Percentiles rank a stretch among this genome's conserved stretches.
Conservation (phyloP, 2,329 filamentous ascomycete species). For the Phialophora chinensis region DNA sequence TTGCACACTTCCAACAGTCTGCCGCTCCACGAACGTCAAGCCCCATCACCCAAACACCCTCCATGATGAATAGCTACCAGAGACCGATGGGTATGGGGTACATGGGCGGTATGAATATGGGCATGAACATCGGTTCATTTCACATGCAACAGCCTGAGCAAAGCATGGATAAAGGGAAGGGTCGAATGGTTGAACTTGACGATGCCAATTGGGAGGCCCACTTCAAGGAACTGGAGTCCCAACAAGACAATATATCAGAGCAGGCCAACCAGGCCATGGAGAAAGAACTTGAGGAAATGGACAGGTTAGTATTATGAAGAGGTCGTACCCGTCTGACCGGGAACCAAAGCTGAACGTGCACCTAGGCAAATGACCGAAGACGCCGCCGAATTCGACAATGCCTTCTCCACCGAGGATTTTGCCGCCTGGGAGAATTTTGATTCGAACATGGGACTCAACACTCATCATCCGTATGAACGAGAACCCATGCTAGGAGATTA, state of each 20-base stretch:
- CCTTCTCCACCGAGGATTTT: slow-evolving; percentile 72
- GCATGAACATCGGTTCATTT: slow-evolving; percentile 57
- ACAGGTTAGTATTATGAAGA: slow-evolving; percentile 71
- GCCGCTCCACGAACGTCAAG: slow-evolving; percentile 61
- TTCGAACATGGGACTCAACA: slow-evolving; percentile 59
- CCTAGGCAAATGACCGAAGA: slow-evolving; percentile 67
- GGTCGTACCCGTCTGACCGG: slow-evolving; percentile 15
- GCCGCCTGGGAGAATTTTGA: slow-evolving; percentile 83
- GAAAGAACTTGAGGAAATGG: slow-evolving; percentile 85
- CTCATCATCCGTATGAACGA: slow-evolving; percentile 58
- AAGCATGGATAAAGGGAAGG: slow-evolving; percentile 76
- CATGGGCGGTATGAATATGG: slow-evolving; percentile 56
- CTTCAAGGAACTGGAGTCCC: slow-evolving; percentile 72
- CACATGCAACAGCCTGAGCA: slow-evolving; percentile 53
- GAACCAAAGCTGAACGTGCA: slow-evolving; percentile 54
- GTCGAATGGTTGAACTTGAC: slow-evolving; percentile 83
- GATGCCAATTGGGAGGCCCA: slow-evolving; percentile 96
- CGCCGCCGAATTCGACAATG: slow-evolving; percentile 63
- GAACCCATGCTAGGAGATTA: slow-evolving; percentile 87
- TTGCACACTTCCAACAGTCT: slow-evolving; percentile 77
- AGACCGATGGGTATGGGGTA: slow-evolving; percentile 54
- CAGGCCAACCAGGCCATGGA: slow-evolving; percentile 78
- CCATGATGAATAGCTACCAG: slow-evolving; percentile 62
- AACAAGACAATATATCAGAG: slow-evolving; percentile 60
- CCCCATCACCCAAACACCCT: slow-evolving; percentile 58